phyloP scores from a whole-genome alignment of 2,329 filamentous ascomycete genomes.

The Penicillium sp. region DNA sequence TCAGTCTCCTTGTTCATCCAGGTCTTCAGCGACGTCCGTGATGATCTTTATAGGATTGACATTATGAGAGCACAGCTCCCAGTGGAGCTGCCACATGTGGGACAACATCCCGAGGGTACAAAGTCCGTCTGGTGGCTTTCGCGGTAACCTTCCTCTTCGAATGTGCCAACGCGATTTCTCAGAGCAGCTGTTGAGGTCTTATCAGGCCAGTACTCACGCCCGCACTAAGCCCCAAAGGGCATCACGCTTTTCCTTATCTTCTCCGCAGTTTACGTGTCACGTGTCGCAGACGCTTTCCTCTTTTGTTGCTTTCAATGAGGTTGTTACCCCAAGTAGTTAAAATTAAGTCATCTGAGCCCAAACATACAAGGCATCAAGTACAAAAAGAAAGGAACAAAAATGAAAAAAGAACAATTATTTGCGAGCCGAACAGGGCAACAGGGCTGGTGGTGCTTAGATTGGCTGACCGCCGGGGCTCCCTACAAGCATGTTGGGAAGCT shows the following conservation, averaged over 20 bases:
- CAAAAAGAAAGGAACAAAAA: too few species aligned
- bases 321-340: too few species aligned
- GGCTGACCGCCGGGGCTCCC: too few species aligned
- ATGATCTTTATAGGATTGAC: conserved; percentile 8
- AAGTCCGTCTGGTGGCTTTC: not conserved
- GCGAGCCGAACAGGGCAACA: too few species aligned
- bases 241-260: not conserved
- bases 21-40: not conserved
- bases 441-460: too few species aligned
- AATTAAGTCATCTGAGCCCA: too few species aligned
- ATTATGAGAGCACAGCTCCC: not conserved
- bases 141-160: conserved; percentile 6
- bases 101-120: not conserved
- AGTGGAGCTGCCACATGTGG: not conserved
- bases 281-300: conserved; percentile 1
- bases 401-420: too few species aligned
- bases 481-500: too few species aligned
- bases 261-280: not conserved
- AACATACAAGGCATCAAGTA: too few species aligned
- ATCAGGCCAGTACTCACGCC: not conserved
- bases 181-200: not conserved
- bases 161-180: not conserved
- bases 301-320: not conserved
- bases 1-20: not conserved
- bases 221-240: not conserved